These are phyloP conservation scores for Dryadomyces quercivorus DNA, from an alignment of 2,329 filamentous ascomycete genomes.

Conservation along the genomic window DNA sequence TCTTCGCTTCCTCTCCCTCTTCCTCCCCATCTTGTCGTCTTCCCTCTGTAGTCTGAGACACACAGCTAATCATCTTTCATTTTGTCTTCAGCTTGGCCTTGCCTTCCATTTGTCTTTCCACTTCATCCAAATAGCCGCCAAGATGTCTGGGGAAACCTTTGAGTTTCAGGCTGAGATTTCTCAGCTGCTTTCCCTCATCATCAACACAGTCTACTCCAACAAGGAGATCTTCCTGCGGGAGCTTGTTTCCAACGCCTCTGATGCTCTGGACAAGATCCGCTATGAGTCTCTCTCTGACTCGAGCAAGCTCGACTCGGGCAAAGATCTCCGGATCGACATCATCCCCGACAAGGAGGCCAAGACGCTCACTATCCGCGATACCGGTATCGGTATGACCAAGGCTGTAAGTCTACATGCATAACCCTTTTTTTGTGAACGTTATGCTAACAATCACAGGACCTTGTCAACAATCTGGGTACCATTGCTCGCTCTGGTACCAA, in stretches of 20 bases:
- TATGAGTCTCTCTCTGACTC: constrained; percentile 97
- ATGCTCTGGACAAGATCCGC: constrained; percentile 99
- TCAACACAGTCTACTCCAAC: constrained; percentile 99
- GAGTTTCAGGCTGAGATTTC: constrained; percentile 99
- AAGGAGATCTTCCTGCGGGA: constrained; percentile 99
- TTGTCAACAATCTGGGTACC: constrained; percentile 99
- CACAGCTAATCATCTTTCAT: neutral
- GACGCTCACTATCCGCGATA: constrained; percentile 94
- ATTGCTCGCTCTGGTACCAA: constrained; percentile 99
- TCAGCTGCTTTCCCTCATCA: constrained; percentile 98
- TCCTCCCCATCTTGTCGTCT: neutral
- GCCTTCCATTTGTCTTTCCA: neutral
- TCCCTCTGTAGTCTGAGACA: neutral
- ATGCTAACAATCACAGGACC: constrained; percentile 44
- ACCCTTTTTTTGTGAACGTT: neutral
- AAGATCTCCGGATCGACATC: constrained; percentile 98
- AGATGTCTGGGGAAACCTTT: constrained; percentile 85
- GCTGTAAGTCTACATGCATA: constrained; percentile 53
- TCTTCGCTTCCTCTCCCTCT: neutral
- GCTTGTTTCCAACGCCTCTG: constrained; percentile 94
- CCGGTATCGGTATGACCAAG: constrained; percentile 99
- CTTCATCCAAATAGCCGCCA: constrained; percentile 27
- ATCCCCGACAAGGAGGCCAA: constrained; percentile 96
- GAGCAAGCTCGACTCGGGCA: constrained; percentile 91
- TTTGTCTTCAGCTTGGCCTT: neutral